A percentile compares a stretch with the other conserved stretches of the same genome.
phyloP scores from a whole-genome alignment of 2,329 filamentous ascomycete genomes.

The Microdochium trichocladiopsis region DNA sequence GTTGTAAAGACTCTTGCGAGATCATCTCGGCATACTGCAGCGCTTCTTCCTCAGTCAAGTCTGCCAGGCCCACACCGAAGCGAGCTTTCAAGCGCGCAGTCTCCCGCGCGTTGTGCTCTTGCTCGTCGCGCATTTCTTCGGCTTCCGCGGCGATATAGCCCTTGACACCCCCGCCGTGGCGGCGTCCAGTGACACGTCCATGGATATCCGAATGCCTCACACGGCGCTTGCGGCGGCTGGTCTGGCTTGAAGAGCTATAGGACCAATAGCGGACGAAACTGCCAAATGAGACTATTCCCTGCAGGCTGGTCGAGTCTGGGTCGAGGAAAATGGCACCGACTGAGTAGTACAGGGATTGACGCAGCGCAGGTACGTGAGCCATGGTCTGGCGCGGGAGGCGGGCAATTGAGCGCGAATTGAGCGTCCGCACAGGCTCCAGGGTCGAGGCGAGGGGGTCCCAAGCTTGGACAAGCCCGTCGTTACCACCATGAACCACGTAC shows the following conservation, averaged over 20 bases:
- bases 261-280: constrained; percentile 88
- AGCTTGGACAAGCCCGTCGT: constrained; percentile 88
- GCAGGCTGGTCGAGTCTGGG: constrained; percentile 75
- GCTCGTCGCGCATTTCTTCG: constrained; percentile 69
- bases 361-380: constrained; percentile 46
- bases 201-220: constrained; percentile 59
- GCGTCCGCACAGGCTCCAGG: constrained; percentile 69
- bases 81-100: constrained; percentile 64
- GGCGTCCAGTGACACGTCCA: constrained; percentile 40
- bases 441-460: constrained; percentile 93
- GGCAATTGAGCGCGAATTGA: constrained; percentile 79
- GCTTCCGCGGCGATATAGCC: constrained; percentile 85
- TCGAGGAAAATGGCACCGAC: constrained; percentile 82
- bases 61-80: constrained; percentile 75
- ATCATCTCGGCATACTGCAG: constrained; percentile 59
- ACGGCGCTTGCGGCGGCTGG: constrained; percentile 71
- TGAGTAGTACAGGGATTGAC: constrained; percentile 70
- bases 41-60: constrained; percentile 59
- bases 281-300: constrained; percentile 82
- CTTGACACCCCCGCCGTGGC: constrained; percentile 61
- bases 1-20: constrained; percentile 50
- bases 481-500: constrained; percentile 88
- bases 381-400: constrained; percentile 69
- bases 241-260: constrained; percentile 77
- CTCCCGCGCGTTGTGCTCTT: constrained; percentile 59